Evolutionary conservation across 2,329 filamentous ascomycete genomes (phyloP).

Genomic region (Alternaria solani): DNA sequence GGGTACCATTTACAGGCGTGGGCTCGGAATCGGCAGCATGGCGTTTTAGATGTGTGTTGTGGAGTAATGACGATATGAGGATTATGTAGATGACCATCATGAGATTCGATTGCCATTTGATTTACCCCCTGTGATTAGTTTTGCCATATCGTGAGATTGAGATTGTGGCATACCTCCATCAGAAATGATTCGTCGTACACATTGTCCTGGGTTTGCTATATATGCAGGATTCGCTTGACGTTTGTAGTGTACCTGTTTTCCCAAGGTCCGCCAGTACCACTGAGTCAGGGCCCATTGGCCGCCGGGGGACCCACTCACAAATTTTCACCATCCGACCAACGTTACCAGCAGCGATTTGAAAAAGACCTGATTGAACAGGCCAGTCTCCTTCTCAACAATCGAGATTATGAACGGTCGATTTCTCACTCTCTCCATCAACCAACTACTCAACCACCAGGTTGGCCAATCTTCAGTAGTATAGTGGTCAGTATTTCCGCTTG

Average conservation of each 20-base stretch:
- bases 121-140: neutral
- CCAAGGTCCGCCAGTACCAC: neutral
- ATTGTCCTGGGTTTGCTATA: no score
- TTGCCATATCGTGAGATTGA: neutral
- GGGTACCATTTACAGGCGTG: constrained; percentile 36
- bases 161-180: neutral
- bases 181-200: neutral
- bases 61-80: no score
- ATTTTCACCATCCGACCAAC: neutral
- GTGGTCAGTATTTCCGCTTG: constrained; percentile 8
- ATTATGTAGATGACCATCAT: neutral
- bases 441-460: constrained; percentile 1
- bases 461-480: constrained; percentile 7
- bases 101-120: neutral
- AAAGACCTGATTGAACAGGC: no score
- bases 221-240: no score
- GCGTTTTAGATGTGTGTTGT: neutral
- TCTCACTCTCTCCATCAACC: neutral
- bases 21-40: neutral
- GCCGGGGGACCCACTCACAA: neutral
- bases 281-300: neutral
- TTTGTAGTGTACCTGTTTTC: no score
- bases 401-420: no score
- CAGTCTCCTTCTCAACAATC: no score
- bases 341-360: no score